Evolutionary conservation across 345 rosid genomes (phyloP).

Genomic region (Excoecaria cochinchinensis): DNA sequence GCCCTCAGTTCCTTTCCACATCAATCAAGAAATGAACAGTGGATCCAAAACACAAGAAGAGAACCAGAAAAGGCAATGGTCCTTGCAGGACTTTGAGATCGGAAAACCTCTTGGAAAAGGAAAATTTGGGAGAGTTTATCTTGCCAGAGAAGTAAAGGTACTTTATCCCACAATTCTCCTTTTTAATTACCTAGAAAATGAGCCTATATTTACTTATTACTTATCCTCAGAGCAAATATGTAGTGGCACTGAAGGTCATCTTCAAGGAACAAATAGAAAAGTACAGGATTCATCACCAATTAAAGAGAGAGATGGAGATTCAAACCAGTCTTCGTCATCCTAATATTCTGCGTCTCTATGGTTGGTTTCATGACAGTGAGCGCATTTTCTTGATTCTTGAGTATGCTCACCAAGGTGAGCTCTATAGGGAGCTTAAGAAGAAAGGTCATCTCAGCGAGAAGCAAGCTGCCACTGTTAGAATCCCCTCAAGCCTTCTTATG

Average conservation of each 20-base stretch:
- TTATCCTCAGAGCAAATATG: conserved; percentile 49
- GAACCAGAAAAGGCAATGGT: conserved; percentile 44
- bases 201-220: background rate
- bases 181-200: background rate
- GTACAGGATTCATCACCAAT: conserved; percentile 73
- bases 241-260: conserved; percentile 81
- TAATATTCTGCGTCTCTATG: conserved; percentile 68
- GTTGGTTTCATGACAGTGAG: conserved; percentile 84
- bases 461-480: conserved; percentile 76
- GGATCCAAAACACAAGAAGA: conserved; percentile 1
- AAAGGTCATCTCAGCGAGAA: conserved; percentile 58
- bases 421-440: conserved; percentile 61
- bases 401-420: conserved; percentile 91
- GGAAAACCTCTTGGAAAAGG: conserved; percentile 89
- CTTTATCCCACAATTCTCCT: no score
- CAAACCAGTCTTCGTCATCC: conserved; percentile 70
- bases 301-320: conserved; percentile 91
- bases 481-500: background rate
- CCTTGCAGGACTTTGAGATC: conserved; percentile 75
- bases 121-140: conserved; percentile 86
- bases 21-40: background rate
- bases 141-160: conserved; percentile 82
- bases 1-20: no score
- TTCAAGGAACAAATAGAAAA: conserved; percentile 91
- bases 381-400: conserved; percentile 87